phyloP scores from a whole-genome alignment of 2,329 filamentous ascomycete genomes.

The Colletotrichum tabaci region DNA sequence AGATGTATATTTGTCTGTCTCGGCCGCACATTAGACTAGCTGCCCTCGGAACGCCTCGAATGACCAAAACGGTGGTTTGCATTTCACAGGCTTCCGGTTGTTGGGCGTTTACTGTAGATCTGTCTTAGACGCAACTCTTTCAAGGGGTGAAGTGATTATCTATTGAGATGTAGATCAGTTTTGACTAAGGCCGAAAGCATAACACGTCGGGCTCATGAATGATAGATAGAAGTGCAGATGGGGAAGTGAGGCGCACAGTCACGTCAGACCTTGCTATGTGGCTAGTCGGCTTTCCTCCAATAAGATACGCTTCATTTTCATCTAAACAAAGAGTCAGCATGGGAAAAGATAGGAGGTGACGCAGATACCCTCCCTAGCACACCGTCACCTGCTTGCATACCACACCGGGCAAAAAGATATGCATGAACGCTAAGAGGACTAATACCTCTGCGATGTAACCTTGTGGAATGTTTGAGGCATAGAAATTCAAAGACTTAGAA shows the following conservation, averaged over 20 bases:
- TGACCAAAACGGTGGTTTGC: background rate
- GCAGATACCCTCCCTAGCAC: background rate
- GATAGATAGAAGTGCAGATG: background rate
- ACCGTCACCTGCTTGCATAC: conserved; percentile 1
- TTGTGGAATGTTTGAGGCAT: background rate
- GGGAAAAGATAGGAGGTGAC: background rate
- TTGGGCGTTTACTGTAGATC: background rate
- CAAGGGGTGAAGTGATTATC: background rate
- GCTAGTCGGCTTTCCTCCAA: background rate
- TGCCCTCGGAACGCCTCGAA: background rate
- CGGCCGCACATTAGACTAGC: background rate
- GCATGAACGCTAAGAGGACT: background rate
- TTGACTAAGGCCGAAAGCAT: background rate
- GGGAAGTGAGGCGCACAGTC: background rate
- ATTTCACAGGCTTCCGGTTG: background rate
- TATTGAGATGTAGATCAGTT: background rate
- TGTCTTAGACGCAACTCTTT: conserved; percentile 3
- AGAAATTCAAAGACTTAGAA: background rate
- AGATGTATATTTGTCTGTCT: conserved; percentile 5
- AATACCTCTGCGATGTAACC: no score
- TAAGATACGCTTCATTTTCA: no score
- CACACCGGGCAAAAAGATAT: background rate
- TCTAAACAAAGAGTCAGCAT: background rate
- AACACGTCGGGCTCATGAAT: background rate
- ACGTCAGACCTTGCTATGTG: background rate